Base-by-base conservation (phyloP, 1,284 basidiomycete genomes). In the Fomitopsis pinicola region DNA sequence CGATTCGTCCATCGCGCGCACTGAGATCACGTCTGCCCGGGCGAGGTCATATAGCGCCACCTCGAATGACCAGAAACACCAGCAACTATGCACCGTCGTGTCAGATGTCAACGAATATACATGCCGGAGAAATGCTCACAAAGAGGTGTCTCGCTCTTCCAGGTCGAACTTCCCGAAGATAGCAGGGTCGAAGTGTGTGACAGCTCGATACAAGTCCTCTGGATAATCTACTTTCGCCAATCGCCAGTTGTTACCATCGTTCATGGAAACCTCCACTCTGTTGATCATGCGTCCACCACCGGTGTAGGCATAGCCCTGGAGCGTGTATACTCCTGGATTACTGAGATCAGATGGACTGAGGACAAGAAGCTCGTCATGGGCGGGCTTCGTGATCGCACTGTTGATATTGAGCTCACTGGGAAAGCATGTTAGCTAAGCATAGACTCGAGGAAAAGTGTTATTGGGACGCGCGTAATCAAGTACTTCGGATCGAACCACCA, bases 401-500 rank as follows among this genome's bases (percentile, higher is more conserved):
- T 89, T 89, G 58, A 83, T 80, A 64, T 86, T 88, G 35, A 89
- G 74, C 57, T 89, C 86, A 62, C 82, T 83, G 63, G 71, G 35
- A 54, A 22, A 7, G 36, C 17, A 61, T 28, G 48, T 54, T 9
- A 50, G 48, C 17, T 44, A 17, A 42, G 42, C 9, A 42, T 67
- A 59, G 69, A 59, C 59, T n/a, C 22, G 22, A 22, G 22, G 60
- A 59, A 22, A n/a, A 46, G 50, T 3, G 17, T 19, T 5, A 28
- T 17, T 42, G 12, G 15, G 1, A 22, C 75, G 66, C 62, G 75
- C 76, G 71, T 77, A 64, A 84, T 81, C 53, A 79, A 74, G 58
- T 72, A 86, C 74, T 76, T 82, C 30, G 80, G 81, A 66, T 88
- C 84, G 64, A 85, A 81, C 87, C 87, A 89, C 84, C 84, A 87